Base-by-base conservation (phyloP, 2,329 filamentous ascomycete species). In the Mycosphaerella sp. region DNA sequence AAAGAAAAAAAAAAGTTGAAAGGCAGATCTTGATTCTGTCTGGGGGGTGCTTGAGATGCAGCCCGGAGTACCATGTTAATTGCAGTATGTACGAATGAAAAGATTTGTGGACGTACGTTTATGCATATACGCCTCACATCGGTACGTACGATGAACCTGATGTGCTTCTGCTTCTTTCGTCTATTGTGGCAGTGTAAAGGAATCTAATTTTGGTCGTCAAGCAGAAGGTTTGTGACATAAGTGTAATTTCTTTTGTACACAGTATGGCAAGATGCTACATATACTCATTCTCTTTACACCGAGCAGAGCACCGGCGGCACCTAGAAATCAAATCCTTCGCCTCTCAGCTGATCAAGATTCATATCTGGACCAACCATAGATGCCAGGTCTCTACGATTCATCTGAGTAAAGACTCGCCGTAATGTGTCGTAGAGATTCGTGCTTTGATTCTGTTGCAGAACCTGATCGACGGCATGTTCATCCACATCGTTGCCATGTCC, bases 391-490 rank as follows among this genome's bases (percentile, higher is more conserved):
- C 89, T 78, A 54, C 93, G 77, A 2, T 87, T 87, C 93, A 98
- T 97, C 74, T 95, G 89, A 8, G 85, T 91, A 72, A 98, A 97
- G n/a, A 97, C 93, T 56, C 95, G 79, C 58, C 92, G 77, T 58
- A 98, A 75, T 10, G 95, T 98, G 71, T 98, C 95, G 71, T 95
- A 95, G 55, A 98, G 76, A 66, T 96, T 98, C 47, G 91, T 96
- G 76, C 89, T 95, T 69, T 95, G 85, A 73, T 98, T 98, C 76
- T 97, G 92, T 48, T 86, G 86, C 51, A 95, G 86, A 84, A 95
- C 90, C 57, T 86, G 80, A 67, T 95, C 88, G 17, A 96, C 78
- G 62, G 88, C 83, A 53, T 81, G 83, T 65, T 96, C 90, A 23
- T 74, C 75, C 3, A 84, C 75, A 38, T 72, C 73, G 41, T 74